Conservation (phyloP, 202 grass and related monocot species). For the Panicum virgatum region DNA sequence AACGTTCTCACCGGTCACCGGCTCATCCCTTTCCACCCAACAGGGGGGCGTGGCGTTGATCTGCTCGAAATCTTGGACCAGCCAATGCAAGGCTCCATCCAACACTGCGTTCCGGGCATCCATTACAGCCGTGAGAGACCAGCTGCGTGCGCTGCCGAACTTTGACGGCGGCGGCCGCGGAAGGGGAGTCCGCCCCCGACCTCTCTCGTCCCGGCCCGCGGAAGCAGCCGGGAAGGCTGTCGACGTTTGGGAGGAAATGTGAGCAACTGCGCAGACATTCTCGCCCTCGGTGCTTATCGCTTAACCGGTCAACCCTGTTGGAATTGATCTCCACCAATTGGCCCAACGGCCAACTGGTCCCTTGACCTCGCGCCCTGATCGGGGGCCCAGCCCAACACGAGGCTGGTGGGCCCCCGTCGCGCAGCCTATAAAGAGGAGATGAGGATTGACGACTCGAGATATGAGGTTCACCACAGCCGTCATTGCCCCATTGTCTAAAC, state of each 20-base stretch:
- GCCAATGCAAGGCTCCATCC: background rate
- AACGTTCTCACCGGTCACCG: background rate
- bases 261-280: background rate
- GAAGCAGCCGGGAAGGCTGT: conserved; percentile 48
- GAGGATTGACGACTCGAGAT: no score
- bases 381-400: no score
- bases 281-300: conserved; percentile 13
- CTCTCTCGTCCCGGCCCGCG: conserved; percentile 25
- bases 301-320: background rate
- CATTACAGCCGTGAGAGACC: background rate
- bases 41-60: background rate
- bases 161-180: conserved; percentile 36
- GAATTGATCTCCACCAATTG: no score
- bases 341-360: no score
- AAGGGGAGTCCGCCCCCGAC: background rate
- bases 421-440: no score
- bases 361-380: no score
- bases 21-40: background rate
- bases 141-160: conserved; percentile 28
- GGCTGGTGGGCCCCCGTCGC: no score
- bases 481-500: no score
- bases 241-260: background rate
- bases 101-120: background rate
- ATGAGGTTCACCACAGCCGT: no score
- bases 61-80: background rate